Evolutionary conservation across 2,329 filamentous ascomycete species (phyloP), one percentile per base, ranked within the genome.

Genomic region (Penicillium corylophilum): DNA sequence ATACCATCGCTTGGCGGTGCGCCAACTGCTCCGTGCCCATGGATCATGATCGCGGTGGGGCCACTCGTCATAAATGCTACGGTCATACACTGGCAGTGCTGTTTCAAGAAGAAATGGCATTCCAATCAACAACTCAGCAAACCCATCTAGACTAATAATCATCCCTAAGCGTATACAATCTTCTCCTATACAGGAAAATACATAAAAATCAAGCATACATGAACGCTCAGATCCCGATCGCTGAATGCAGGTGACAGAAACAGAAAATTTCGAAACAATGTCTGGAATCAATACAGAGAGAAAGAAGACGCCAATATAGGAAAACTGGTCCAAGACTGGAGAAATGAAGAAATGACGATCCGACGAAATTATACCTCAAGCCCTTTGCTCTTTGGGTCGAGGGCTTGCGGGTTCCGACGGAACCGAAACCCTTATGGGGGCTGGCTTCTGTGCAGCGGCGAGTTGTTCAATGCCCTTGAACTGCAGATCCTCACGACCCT

Each of bases 351-450:
- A 36, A n/a, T n/a, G 20, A 20, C 2, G 24, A 23, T 39, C 22
- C 15, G 15, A 24, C 38, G 4, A 36, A 20, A 20, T 36, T 8
- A 36, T 10, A 9, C 16, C 20, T 20, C 33, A 12, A 5, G 16
- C 33, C 33, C 16, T 28, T 9, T 20, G 33, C 33, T 36, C 16
- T 8, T 36, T 35, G n/a, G 31, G 31, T 4, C 33, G 16, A 36
- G 60, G 59, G 43, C 57, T 63, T 20, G 48, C 53, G n/a, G 60
- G 59, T n/a, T 54, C 57, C 12, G 59, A 60, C n/a, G 50, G 53
- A 18, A 56, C 54, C 15, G 46, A 51, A 40, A 60, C 42, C 8
- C 51, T 52, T 12, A 46, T 44, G 39, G 54, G 35, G 24, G 48
- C 42, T 47, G 54, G 23, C 18, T 20, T 40, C 15, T 24, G 20